A percentile compares a stretch with the other conserved stretches of the same genome.
These are phyloP conservation scores for Suillus hirtellus DNA, from an alignment of 768 basidiomycete genomes.

Conservation along the genomic window DNA sequence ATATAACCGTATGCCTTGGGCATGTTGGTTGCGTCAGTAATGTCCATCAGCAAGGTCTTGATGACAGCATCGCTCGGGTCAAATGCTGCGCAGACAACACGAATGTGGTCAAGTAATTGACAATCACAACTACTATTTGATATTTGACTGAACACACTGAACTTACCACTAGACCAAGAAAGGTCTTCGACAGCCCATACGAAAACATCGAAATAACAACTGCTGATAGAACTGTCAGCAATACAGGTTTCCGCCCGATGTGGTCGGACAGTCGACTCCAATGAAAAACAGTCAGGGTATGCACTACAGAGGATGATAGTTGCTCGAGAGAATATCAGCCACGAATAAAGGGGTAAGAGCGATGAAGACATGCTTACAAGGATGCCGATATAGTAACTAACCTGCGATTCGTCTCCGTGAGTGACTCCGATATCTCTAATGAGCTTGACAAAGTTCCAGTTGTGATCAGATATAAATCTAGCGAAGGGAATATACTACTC, in stretches of 20 bases:
- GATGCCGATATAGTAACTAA: conserved; percentile 51
- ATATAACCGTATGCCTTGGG: conserved; percentile 54
- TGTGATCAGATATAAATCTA: not conserved
- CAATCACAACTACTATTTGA: not conserved
- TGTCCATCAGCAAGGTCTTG: conserved; percentile 47
- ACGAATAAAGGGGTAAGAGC: conserved; percentile 31
- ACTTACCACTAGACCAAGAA: conserved; percentile 43
- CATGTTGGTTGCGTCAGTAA: conserved; percentile 36
- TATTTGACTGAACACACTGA: conserved; percentile 11
- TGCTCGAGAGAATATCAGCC: conserved; percentile 32
- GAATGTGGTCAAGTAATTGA: conserved; percentile 26
- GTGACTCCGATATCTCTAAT: conserved; percentile 37
- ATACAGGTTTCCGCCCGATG: conserved; percentile 48
- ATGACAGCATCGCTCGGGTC: conserved; percentile 55
- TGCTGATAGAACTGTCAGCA: conserved; percentile 45
- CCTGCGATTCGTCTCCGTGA: conserved; percentile 43
- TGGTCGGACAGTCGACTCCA: conserved; percentile 53
- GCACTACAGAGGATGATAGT: conserved; percentile 48
- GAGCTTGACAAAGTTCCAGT: conserved; percentile 16
- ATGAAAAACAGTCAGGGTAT: conserved; percentile 46
- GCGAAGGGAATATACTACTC: conserved; percentile 13
- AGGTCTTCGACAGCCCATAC: conserved; percentile 49
- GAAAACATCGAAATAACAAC: conserved; percentile 45
- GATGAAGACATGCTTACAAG: conserved; percentile 35
- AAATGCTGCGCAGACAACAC: conserved; percentile 44